phyloP scores from a whole-genome alignment of 2,329 filamentous ascomycete genomes.

The Sporothrix pseudoabietina region DNA sequence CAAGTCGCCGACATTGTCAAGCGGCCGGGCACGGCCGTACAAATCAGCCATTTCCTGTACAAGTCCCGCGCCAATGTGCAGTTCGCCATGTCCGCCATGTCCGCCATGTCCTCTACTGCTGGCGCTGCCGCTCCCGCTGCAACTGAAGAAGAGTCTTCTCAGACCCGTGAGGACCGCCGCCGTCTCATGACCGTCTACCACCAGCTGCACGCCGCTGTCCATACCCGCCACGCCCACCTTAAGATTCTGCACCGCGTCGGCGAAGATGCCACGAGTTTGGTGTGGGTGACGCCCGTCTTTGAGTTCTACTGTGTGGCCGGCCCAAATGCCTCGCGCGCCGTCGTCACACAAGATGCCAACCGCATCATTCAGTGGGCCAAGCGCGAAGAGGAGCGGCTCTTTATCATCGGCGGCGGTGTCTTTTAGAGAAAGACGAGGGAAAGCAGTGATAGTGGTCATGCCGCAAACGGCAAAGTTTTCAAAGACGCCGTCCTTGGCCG shows the following conservation, averaged over 20 bases:
- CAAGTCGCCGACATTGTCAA: slow-evolving; percentile 69
- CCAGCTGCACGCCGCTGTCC: slow-evolving; percentile 79
- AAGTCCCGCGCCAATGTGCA: slow-evolving; percentile 95
- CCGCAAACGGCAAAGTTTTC: neutral
- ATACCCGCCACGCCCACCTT: slow-evolving; percentile 78
- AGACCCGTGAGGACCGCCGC: slow-evolving; percentile 58
- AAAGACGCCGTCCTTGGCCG: neutral
- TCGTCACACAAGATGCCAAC: slow-evolving; percentile 82
- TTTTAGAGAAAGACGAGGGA: slow-evolving; percentile 49
- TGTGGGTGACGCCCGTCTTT: slow-evolving; percentile 88
- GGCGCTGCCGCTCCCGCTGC: neutral
- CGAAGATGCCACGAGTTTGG: slow-evolving; percentile 75
- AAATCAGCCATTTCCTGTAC: slow-evolving; percentile 89
- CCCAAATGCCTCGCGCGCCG: slow-evolving; percentile 63
- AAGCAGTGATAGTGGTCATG: neutral
- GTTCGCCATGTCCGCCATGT: slow-evolving; percentile 81
- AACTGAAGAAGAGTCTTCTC: neutral
- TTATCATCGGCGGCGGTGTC: slow-evolving; percentile 97
- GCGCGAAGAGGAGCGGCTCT: slow-evolving; percentile 87
- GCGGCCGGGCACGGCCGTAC: slow-evolving; percentile 61
- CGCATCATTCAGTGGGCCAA: slow-evolving; percentile 89
- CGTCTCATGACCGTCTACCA: slow-evolving; percentile 84
- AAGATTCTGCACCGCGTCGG: slow-evolving; percentile 82
- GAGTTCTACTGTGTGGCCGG: slow-evolving; percentile 96
- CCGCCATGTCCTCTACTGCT: too few species aligned